A percentile compares a stretch with the other conserved stretches of the same genome.
Conservation (phyloP, 306 rosid species). For the Cucumis cinereus region DNA sequence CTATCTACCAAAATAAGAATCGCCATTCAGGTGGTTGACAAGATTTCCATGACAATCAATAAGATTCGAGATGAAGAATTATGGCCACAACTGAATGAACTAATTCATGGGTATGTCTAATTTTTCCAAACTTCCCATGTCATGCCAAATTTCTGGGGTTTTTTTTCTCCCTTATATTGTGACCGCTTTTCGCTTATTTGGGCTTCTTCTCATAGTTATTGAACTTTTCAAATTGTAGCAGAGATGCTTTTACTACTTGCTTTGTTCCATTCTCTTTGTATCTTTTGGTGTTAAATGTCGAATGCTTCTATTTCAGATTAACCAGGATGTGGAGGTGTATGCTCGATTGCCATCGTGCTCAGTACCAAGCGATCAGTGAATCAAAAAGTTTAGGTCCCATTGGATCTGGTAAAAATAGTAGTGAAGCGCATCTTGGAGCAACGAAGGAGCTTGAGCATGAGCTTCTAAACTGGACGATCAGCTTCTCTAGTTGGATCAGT, state of each 20-base stretch:
- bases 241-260: background rate
- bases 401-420: constrained; percentile 59
- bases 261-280: background rate
- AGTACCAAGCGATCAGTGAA: constrained; percentile 72
- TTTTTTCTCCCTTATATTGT: background rate
- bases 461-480: constrained; percentile 78
- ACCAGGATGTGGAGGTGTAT: constrained; percentile 87
- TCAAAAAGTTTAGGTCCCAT: constrained; percentile 67
- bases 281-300: background rate
- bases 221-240: background rate
- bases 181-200: too few relatives aligned
- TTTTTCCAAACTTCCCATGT: background rate
- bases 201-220: background rate
- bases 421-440: constrained; percentile 56
- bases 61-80: constrained; percentile 89
- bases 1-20: constrained; percentile 84
- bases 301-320: constrained; percentile 37
- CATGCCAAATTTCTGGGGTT: background rate
- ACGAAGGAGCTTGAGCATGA: constrained; percentile 68
- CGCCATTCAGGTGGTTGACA: constrained; percentile 91
- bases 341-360: constrained; percentile 88
- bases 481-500: constrained; percentile 77
- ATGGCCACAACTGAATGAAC: constrained; percentile 78
- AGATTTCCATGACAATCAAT: constrained; percentile 72
- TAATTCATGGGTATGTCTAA: constrained; percentile 71